Evolutionary conservation across 805 yeast genomes (phyloP).

Genomic region (Barnettozyma populi): DNA sequence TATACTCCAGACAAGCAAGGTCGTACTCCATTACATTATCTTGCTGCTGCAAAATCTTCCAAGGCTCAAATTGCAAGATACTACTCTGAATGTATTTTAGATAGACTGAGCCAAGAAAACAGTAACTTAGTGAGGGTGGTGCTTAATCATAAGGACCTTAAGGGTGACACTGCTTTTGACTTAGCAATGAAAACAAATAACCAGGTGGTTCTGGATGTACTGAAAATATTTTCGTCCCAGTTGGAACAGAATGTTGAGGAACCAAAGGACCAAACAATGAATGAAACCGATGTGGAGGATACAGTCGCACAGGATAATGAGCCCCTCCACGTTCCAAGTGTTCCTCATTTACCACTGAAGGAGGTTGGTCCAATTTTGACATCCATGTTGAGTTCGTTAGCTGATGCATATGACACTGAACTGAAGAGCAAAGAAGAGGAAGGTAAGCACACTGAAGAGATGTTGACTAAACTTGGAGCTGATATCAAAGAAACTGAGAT

Average conservation of each 20-base stretch:
- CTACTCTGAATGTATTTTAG: conserved; percentile 47
- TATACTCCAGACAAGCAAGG: conserved; percentile 69
- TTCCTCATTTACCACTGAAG: conserved; percentile 20
- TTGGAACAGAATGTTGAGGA: not conserved
- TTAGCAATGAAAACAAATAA: conserved; percentile 60
- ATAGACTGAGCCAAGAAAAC: conserved; percentile 35
- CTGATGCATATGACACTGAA: conserved; percentile 50
- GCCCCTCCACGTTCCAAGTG: conserved; percentile 5
- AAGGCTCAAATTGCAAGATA: conserved; percentile 47
- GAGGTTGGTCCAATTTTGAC: conserved; percentile 26
- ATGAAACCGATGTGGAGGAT: conserved; percentile 10
- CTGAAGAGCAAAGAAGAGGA: conserved; percentile 51
- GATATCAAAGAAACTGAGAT: conserved; percentile 35
- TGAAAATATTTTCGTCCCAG: conserved; percentile 26
- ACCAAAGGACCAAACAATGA: not conserved
- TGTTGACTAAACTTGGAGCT: conserved; percentile 35
- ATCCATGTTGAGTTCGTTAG: conserved; percentile 38
- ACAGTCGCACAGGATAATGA: conserved; percentile 1
- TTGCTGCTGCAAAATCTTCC: conserved; percentile 47
- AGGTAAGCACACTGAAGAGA: conserved; percentile 39
- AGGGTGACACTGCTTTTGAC: conserved; percentile 84
- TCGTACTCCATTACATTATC: conserved; percentile 68
- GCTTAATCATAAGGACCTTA: conserved; percentile 69
- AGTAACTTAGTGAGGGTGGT: conserved; percentile 48
- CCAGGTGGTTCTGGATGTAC: conserved; percentile 35